Percentiles rank a stretch among this genome's conserved stretches.
Evolutionary conservation across 2,329 filamentous ascomycete species (phyloP).

Genomic region (Venturia oleaginea): DNA sequence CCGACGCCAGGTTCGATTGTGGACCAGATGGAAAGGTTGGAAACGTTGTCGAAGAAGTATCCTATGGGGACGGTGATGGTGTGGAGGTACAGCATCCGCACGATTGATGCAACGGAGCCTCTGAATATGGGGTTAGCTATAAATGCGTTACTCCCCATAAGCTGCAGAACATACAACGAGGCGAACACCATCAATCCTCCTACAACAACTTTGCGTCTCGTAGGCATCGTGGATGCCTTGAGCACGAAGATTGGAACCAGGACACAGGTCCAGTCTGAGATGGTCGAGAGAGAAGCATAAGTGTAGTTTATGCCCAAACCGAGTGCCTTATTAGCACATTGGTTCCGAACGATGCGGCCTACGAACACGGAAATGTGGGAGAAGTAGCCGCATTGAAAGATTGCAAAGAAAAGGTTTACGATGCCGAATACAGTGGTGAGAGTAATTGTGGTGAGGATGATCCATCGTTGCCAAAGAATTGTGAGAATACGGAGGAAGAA

Average conservation of each 20-base stretch:
- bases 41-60: constrained; percentile 7
- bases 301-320: constrained; percentile 15
- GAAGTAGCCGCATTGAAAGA: constrained; percentile 26
- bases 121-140: neutral
- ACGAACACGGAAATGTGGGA: neutral
- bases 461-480: constrained; percentile 28
- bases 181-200: constrained; percentile 32
- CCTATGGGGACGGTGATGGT: neutral
- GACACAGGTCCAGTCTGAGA: constrained; percentile 28
- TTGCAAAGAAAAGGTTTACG: constrained; percentile 22
- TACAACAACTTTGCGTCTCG: constrained; percentile 32
- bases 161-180: constrained; percentile 20
- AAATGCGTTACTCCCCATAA: neutral
- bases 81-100: constrained; percentile 9
- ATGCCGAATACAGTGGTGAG: constrained; percentile 25
- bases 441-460: constrained; percentile 20
- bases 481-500: constrained; percentile 37
- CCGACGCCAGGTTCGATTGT: constrained; percentile 12
- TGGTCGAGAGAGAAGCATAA: constrained; percentile 25
- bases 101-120: constrained; percentile 12
- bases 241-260: constrained; percentile 34
- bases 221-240: constrained; percentile 32
- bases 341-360: neutral
- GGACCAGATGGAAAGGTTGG: constrained; percentile 10
- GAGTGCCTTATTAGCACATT: constrained; percentile 10